A percentile compares a stretch with the other conserved stretches of the same genome.
Conservation (phyloP, 345 rosid species). For the Ceriops zippeliana region DNA sequence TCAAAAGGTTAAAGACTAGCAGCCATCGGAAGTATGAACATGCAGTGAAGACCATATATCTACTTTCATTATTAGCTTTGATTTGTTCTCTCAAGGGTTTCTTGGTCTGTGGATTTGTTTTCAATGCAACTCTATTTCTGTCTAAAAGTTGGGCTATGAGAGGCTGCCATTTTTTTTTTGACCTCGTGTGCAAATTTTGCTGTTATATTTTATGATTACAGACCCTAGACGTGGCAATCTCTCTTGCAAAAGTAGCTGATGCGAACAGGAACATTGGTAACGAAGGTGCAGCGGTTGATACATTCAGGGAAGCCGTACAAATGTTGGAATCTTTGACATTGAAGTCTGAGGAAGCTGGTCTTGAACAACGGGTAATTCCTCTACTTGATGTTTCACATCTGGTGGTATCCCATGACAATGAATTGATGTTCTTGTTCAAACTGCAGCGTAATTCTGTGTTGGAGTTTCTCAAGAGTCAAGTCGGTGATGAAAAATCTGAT, state of each 20-base stretch:
- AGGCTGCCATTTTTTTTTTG: not conserved
- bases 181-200: not conserved
- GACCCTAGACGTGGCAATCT: conserved; percentile 77
- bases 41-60: too few relatives aligned
- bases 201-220: conserved; percentile 14
- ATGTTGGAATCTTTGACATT: conserved; percentile 63
- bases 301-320: conserved; percentile 79
- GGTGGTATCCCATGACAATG: conserved; percentile 5
- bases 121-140: too few relatives aligned
- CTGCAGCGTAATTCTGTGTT: conserved; percentile 73
- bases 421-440: conserved; percentile 9
- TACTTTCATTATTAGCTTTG: too few relatives aligned
- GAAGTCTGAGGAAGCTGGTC: conserved; percentile 61
- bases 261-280: conserved; percentile 69
- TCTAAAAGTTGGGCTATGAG: not conserved
- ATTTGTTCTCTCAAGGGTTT: too few relatives aligned
- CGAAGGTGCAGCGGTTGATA: conserved; percentile 56
- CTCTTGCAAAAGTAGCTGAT: conserved; percentile 94
- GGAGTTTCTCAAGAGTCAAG: conserved; percentile 73
- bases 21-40: too few relatives aligned
- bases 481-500: conserved; percentile 44
- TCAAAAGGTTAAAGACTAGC: too few relatives aligned
- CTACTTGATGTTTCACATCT: conserved; percentile 5
- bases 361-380: conserved; percentile 63
- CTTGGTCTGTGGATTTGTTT: too few relatives aligned